Evolutionary conservation across 169 alveolate species (phyloP).

Genomic region (Cryptosporidium canis): DNA sequence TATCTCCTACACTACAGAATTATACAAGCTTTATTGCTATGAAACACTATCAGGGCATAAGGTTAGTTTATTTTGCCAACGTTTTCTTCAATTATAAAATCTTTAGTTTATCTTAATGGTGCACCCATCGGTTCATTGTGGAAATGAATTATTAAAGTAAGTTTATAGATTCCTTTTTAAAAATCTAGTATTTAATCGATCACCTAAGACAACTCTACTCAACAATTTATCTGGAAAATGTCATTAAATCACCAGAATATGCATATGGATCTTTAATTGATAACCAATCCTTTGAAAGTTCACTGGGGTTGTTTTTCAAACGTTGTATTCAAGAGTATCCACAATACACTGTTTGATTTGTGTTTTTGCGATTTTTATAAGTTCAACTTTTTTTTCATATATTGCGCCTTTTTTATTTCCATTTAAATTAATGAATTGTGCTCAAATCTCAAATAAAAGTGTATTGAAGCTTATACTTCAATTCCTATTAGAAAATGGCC

Average conservation of each 20-base stretch:
- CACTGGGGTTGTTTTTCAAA: constrained; percentile 31
- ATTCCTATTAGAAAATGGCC: constrained; percentile 52
- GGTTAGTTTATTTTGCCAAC: constrained; percentile 15
- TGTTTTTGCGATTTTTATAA: not conserved
- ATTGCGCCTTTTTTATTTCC: not conserved
- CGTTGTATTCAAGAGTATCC: constrained; percentile 17
- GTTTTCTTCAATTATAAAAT: not conserved
- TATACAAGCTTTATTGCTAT: constrained; percentile 34
- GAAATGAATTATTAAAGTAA: constrained; percentile 37
- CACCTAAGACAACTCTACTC: constrained; percentile 39
- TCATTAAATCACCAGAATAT: constrained; percentile 53
- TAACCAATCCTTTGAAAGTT: constrained; percentile 37
- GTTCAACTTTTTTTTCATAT: no score
- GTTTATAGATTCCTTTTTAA: no score
- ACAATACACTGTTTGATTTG: not conserved
- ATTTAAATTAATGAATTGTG: not conserved
- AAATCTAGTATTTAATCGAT: not conserved
- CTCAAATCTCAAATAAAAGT: constrained; percentile 11
- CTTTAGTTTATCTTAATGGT: constrained; percentile 57
- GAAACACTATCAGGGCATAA: constrained; percentile 70
- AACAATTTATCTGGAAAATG: constrained; percentile 53
- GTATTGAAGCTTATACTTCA: constrained; percentile 30
- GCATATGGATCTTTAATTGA: constrained; percentile 42
- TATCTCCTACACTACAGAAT: constrained; percentile 44
- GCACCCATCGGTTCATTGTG: constrained; percentile 34